A percentile compares a stretch with the other conserved stretches of the same genome.
Conservation (phyloP, 139 green algal species). For the Picochlorum sp. region DNA sequence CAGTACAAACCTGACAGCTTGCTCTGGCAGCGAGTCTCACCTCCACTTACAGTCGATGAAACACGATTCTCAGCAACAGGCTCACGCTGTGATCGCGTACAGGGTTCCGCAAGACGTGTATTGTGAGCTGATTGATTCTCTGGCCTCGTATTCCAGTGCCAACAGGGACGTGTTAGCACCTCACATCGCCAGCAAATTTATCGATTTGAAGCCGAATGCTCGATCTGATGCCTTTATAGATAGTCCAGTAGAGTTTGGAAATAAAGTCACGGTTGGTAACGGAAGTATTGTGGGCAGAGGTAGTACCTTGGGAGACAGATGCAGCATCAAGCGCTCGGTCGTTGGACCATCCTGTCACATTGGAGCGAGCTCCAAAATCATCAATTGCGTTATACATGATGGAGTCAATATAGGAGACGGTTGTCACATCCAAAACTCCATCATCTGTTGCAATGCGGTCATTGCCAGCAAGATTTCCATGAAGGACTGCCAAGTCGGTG, state of each 20-base stretch:
- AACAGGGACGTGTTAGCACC: conserved; percentile 37
- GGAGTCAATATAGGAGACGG: conserved; percentile 56
- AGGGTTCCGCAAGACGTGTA: conserved; percentile 20
- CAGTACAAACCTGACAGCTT: not conserved
- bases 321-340: conserved; percentile 75
- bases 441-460: conserved; percentile 46
- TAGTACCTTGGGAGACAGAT: conserved; percentile 70
- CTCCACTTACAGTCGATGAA: not conserved
- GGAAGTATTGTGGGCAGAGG: conserved; percentile 66
- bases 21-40: not conserved
- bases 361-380: conserved; percentile 49
- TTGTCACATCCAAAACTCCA: conserved; percentile 64
- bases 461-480: conserved; percentile 44
- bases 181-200: conserved; percentile 17
- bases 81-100: conserved; percentile 22
- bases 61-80: not conserved
- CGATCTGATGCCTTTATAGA: conserved; percentile 67
- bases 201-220: conserved; percentile 25
- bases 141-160: conserved; percentile 30
- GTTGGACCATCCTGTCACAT: conserved; percentile 63
- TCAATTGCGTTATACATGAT: conserved; percentile 77
- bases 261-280: conserved; percentile 52
- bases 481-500: conserved; percentile 46
- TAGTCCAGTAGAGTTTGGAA: conserved; percentile 32
- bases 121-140: conserved; percentile 31